phyloP scores from a whole-genome alignment of 257 asterid genomes.

The Jaltomata sinuosa region DNA sequence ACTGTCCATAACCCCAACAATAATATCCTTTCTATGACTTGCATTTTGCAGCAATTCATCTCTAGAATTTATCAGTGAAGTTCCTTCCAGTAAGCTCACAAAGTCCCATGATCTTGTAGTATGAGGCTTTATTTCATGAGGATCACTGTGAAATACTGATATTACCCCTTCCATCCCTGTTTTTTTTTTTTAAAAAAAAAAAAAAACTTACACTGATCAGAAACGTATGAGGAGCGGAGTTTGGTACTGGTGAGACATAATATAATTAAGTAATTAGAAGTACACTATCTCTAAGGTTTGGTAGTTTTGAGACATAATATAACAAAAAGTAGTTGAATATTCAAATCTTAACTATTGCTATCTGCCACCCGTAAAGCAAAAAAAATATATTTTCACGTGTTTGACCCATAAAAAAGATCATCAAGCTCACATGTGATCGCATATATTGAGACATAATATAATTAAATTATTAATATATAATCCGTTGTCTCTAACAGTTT shows the following conservation, averaged over 20 bases:
- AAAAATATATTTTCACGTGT: no score
- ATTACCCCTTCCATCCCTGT: constrained; percentile 39
- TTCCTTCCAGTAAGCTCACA: constrained; percentile 22
- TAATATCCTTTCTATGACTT: constrained; percentile 19
- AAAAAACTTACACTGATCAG: neutral
- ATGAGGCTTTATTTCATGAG: constrained; percentile 20
- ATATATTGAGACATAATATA: neutral
- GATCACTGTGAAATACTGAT: constrained; percentile 36
- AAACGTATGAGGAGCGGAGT: neutral
- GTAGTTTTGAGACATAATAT: no score
- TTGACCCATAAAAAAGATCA: no score
- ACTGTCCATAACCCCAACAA: constrained; percentile 26
- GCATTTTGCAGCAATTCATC: constrained; percentile 20
- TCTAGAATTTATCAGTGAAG: neutral
- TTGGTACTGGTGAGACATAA: neutral
- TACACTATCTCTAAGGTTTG: no score
- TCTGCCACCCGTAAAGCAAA: no score
- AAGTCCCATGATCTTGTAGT: constrained; percentile 55
- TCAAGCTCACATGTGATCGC: neutral
- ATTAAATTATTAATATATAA: no score
- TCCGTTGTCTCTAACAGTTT: no score
- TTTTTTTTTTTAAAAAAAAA: neutral
- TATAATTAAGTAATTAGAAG: neutral
- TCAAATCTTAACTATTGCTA: no score
- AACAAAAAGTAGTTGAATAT: no score